phyloP scores from a whole-genome alignment of 225 moss, liverwort and hornwort species.

The Straminergon stramineum region DNA sequence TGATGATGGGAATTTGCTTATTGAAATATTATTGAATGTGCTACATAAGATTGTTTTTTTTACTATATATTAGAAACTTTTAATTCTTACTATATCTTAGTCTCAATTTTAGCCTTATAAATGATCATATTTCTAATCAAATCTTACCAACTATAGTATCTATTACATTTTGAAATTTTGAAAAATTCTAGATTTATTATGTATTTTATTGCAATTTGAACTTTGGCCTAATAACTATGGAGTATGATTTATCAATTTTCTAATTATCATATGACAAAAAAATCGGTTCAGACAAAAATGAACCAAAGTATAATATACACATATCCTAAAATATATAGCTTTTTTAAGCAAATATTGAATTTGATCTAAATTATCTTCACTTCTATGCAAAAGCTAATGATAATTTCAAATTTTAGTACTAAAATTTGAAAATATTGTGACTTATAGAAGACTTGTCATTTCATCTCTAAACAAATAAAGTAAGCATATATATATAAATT shows the following conservation, averaged over 20 bases:
- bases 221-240: neutral
- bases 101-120: neutral
- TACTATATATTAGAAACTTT: too few relatives aligned
- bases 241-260: too few relatives aligned
- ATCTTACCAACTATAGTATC: neutral
- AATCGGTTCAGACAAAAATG: too few relatives aligned
- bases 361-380: neutral
- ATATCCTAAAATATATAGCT: neutral
- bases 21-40: too few relatives aligned
- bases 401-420: neutral
- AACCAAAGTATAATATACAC: too few relatives aligned
- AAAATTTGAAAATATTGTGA: neutral
- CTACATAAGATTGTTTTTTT: too few relatives aligned
- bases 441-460: neutral
- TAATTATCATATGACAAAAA: too few relatives aligned
- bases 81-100: neutral
- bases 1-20: too few relatives aligned
- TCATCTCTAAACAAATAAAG: neutral
- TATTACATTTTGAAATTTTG: neutral
- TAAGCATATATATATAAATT: neutral
- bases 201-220: neutral
- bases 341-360: neutral
- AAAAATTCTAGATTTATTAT: neutral
- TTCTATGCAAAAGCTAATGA: rapidly evolving
- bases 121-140: neutral